phyloP scores from a whole-genome alignment of 2,329 filamentous ascomycete species.

The Monosporascus sp. region DNA sequence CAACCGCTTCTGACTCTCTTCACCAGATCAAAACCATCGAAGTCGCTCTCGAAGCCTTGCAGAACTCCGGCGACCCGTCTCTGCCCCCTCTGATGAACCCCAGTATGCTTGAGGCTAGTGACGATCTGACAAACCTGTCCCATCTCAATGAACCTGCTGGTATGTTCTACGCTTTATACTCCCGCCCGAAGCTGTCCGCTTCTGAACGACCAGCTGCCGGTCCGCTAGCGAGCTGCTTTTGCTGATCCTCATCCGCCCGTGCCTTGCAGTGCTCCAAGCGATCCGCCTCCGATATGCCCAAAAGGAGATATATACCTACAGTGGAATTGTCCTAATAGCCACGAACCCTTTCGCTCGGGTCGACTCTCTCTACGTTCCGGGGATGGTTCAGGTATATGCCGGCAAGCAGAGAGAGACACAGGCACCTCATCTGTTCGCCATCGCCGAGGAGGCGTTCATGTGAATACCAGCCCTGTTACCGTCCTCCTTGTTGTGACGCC shows the following conservation, averaged over 20 bases:
- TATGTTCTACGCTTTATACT: slow-evolving; percentile 39
- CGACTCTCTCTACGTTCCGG: slow-evolving; percentile 95
- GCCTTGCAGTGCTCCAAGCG: slow-evolving; percentile 75
- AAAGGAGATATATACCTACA: slow-evolving; percentile 99
- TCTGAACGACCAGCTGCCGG: slow-evolving; percentile 14
- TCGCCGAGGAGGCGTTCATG: slow-evolving; percentile 98
- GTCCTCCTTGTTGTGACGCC: background rate
- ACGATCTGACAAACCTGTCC: slow-evolving; percentile 94
- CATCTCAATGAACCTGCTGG: slow-evolving; percentile 97
- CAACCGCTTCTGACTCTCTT: slow-evolving; percentile 6
- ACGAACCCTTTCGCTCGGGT: slow-evolving; percentile 97
- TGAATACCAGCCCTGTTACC: slow-evolving; percentile 40
- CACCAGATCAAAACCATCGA: slow-evolving; percentile 71
- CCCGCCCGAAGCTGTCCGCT: slow-evolving; percentile 4
- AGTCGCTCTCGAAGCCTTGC: slow-evolving; percentile 70
- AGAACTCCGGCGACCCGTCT: slow-evolving; percentile 68
- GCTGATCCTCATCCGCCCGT: slow-evolving; percentile 6
- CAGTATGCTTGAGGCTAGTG: slow-evolving; percentile 94
- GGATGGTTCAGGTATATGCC: slow-evolving; percentile 99
- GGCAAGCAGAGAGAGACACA: slow-evolving; percentile 95
- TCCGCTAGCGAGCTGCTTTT: slow-evolving; percentile 11
- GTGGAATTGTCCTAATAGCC: slow-evolving; percentile 95
- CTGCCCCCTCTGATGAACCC: slow-evolving; percentile 97
- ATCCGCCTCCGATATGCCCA: slow-evolving; percentile 96
- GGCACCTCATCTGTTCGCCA: slow-evolving; percentile 95